A percentile compares a stretch with the other conserved stretches of the same genome.
Conservation (phyloP, 352 stramenopile species). For the Pythium insidiosum region DNA sequence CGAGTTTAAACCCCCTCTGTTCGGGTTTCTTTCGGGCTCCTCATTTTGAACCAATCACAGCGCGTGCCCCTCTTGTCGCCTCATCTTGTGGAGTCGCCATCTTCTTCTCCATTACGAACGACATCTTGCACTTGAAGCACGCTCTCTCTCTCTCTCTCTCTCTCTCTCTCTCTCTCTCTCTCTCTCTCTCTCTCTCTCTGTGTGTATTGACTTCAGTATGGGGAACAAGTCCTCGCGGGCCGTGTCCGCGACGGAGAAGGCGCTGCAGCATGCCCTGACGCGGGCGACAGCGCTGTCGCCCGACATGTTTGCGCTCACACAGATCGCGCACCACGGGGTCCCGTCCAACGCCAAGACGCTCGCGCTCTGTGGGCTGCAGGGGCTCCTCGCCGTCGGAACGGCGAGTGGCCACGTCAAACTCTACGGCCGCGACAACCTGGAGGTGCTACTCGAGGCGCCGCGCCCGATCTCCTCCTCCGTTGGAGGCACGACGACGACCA, state of each 20-base stretch:
- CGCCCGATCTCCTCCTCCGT: slow-evolving; percentile 12
- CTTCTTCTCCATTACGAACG: no score
- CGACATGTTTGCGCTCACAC: slow-evolving; percentile 37
- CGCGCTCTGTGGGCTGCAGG: slow-evolving; percentile 53
- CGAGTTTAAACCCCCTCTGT: no score
- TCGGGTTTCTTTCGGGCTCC: no score
- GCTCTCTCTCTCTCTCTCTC: no score
- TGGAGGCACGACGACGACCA: slow-evolving; percentile 28
- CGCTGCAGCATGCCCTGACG: slow-evolving; percentile 30
- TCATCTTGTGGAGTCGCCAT: no score
- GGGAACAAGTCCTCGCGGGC: slow-evolving; percentile 53
- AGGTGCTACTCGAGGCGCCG: slow-evolving; percentile 45
- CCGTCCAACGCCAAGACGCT: slow-evolving; percentile 48
- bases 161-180: no score
- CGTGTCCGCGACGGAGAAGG: slow-evolving; percentile 25
- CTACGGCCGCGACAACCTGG: slow-evolving; percentile 49
- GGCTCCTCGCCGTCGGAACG: slow-evolving; percentile 60
- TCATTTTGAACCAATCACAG: no score
- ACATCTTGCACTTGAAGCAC: no score
- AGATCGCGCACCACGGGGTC: slow-evolving; percentile 56
- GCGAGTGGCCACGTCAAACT: slow-evolving; percentile 56
- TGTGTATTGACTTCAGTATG: no score
- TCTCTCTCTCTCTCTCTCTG: no score
- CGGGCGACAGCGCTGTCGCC: slow-evolving; percentile 25
- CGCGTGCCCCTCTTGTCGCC: no score